Percentiles rank a stretch among this genome's conserved stretches.
phyloP scores from a whole-genome alignment of 306 rosid genomes.

The Argentina anserina region DNA sequence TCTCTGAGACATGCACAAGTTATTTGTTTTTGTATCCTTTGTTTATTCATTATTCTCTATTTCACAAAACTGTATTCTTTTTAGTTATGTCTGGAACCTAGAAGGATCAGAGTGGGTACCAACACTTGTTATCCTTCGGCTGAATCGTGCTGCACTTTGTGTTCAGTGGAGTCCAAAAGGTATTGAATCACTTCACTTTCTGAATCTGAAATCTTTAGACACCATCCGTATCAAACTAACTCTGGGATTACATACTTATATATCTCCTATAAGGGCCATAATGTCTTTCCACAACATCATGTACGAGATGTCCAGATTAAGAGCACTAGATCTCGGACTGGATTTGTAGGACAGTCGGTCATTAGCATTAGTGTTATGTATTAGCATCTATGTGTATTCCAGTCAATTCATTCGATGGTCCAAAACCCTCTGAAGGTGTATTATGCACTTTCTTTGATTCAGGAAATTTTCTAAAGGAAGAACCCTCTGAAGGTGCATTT shows the following conservation, averaged over 20 bases:
- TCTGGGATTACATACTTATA: background rate
- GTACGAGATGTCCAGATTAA: background rate
- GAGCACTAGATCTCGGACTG: background rate
- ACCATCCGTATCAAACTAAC: slow-evolving; percentile 2
- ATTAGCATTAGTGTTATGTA: background rate
- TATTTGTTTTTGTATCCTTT: background rate
- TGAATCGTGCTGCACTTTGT: slow-evolving; percentile 96
- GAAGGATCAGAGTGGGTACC: slow-evolving; percentile 97
- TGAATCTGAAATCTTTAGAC: slow-evolving; percentile 3
- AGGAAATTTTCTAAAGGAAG: background rate
- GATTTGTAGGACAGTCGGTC: background rate
- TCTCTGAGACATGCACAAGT: background rate
- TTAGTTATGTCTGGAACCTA: slow-evolving; percentile 92
- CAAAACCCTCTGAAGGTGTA: no score
- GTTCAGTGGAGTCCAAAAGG: slow-evolving; percentile 99
- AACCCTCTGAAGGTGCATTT: background rate
- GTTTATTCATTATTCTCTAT: slow-evolving; percentile 2
- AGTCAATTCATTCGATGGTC: background rate
- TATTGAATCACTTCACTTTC: slow-evolving; percentile 27
- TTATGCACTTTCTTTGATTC: background rate
- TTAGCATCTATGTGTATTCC: background rate
- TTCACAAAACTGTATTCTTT: slow-evolving; percentile 10
- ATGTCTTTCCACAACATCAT: background rate
- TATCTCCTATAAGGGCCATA: background rate
- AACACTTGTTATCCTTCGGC: slow-evolving; percentile 86